Evolutionary conservation across 495 filamentous ascomycete species (phyloP).

Genomic region (Daldinia loculata): DNA sequence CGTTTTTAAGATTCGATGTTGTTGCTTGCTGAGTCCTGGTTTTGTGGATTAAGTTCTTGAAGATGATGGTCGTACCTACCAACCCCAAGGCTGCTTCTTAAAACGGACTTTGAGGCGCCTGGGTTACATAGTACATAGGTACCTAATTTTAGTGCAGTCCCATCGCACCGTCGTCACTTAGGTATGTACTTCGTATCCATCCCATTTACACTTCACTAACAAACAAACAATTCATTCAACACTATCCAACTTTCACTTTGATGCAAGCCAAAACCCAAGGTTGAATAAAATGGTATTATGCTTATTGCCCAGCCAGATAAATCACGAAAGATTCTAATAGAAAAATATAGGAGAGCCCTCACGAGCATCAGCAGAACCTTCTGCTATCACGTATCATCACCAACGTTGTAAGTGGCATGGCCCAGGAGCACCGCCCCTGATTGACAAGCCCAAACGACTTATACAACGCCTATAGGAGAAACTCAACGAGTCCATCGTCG

Average conservation of each 20-base stretch:
- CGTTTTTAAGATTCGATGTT: background rate
- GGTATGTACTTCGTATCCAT: background rate
- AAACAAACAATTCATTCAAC: background rate
- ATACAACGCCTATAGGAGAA: conserved; percentile 74
- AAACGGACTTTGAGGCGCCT: background rate
- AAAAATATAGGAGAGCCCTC: conserved; percentile 81
- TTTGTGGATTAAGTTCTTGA: background rate
- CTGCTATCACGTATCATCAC: conserved; percentile 94
- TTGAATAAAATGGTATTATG: conserved; percentile 39
- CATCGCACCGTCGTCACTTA: background rate
- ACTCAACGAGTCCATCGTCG: conserved; percentile 91
- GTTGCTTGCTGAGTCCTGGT: background rate
- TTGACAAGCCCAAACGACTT: conserved; percentile 14
- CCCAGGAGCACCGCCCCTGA: conserved; percentile 13
- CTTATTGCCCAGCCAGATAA: background rate
- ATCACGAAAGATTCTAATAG: conserved; percentile 15
- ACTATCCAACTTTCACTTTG: background rate
- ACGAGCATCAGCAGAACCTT: conserved; percentile 95
- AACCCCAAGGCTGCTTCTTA: background rate
- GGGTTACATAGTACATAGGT: background rate
- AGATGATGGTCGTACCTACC: background rate
- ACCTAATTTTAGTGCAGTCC: background rate
- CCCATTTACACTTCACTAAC: background rate
- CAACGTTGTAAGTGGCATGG: conserved; percentile 78
- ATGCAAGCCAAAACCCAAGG: conserved; percentile 1